Base-by-base conservation (phyloP, 176 grass and related monocot species). In the Cenchrus fungigraminus region DNA sequence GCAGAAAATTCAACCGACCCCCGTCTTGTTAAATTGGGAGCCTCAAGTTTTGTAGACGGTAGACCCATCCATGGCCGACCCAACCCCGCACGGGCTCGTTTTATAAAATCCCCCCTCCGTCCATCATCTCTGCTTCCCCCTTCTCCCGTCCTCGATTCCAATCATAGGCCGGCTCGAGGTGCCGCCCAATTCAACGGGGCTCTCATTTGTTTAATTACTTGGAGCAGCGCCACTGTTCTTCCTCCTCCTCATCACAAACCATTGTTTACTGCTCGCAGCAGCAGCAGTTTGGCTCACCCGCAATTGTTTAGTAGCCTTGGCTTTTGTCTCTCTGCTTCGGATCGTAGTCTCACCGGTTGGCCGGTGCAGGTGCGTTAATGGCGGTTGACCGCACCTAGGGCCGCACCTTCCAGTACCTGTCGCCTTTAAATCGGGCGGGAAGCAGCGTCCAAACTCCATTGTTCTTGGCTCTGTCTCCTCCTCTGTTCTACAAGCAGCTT, bases 161-260 rank as follows among this genome's bases (percentile, higher is more conserved):
- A 54, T 77, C 79, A 82, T 82, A 83, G 86, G 86, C 14, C 79
- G 64, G 86, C 79, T 88, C 86, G 79, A 88, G 79, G 86, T 77
- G 73, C 73, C 64, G 64, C 86, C 29, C 73, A 10, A n/a, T 77
- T 87, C 86, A 76, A 74, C 85, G 60, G 43, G 68, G 52, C 83
- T 37, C 64, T 13, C 64, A n/a, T 8, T 40, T 34, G 1, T 40
- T 34, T 34, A 34, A 34, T 34, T 37, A 66, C 64, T 37, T 44
- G 1, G 43, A 44, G 43, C 3, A 2, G 25, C 25, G 0, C 4
- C 31, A 37, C 13, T 8, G 5, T 7, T 37, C 29, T 4, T 40
- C 64, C 64, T 37, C 32, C 31, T 34, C 64, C 37, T 16, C 61
- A 5, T 31, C 32, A 4, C 37, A 3, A 67, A 67, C 16, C 37